phyloP scores from a whole-genome alignment of 2,329 filamentous ascomycete species.

The Sporothrix variecibatus region DNA sequence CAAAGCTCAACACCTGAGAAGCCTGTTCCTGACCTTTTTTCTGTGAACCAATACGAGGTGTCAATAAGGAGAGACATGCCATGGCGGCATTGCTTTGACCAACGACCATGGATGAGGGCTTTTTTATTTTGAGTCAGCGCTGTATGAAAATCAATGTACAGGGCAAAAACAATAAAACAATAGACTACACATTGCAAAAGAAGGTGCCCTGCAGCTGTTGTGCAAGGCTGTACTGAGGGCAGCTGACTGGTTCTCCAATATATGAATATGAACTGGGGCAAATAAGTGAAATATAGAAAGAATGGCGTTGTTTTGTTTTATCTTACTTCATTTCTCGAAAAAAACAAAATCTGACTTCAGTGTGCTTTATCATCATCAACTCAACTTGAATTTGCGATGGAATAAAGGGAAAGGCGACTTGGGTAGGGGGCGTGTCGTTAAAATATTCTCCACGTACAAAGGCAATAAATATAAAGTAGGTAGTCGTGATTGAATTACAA shows the following conservation, averaged over 20 bases:
- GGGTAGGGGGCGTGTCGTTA: not conserved
- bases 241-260: slow-evolving; percentile 14
- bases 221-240: slow-evolving; percentile 16
- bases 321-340: not conserved
- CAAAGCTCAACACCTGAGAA: not conserved
- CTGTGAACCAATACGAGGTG: not conserved
- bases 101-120: not conserved
- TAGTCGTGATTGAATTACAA: not conserved
- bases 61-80: not conserved
- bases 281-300: not conserved
- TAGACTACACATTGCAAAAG: not conserved
- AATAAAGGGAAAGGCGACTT: not conserved
- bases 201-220: slow-evolving; percentile 23
- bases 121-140: not conserved
- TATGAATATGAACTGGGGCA: not conserved
- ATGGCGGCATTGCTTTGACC: not conserved
- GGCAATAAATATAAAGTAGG: not conserved
- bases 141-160: not conserved
- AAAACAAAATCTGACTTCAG: not conserved
- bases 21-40: not conserved
- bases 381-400: not conserved
- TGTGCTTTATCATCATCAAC: not conserved
- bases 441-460: not conserved
- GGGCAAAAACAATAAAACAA: not conserved
- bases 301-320: too few species aligned